Conservation (phyloP, 495 filamentous ascomycete genomes). For the Aspergillus sclerotiicarbonarius region DNA sequence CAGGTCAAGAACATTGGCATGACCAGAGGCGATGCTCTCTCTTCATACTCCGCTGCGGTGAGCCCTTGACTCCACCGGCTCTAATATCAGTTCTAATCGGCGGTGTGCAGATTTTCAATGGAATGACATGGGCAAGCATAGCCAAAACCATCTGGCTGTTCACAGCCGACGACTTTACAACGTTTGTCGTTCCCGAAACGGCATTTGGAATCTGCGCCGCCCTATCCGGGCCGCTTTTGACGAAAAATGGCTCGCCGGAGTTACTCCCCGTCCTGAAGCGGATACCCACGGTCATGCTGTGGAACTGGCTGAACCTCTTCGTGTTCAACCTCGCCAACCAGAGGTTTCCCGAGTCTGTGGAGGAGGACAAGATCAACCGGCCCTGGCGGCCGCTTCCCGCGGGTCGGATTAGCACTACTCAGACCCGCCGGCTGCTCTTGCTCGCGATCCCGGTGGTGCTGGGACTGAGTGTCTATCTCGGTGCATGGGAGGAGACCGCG, state of each 20-base stretch:
- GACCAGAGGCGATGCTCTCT: too few species aligned
- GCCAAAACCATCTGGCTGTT: slow-evolving; percentile 22
- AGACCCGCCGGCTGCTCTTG: slow-evolving; percentile 21
- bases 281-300: slow-evolving; percentile 21
- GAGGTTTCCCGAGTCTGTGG: slow-evolving; percentile 19
- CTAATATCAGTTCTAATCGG: too few species aligned
- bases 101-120: too few species aligned
- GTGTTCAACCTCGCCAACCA: slow-evolving; percentile 37
- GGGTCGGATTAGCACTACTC: slow-evolving; percentile 14
- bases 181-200: slow-evolving; percentile 36
- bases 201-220: slow-evolving; percentile 36
- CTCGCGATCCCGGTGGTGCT: slow-evolving; percentile 13
- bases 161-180: slow-evolving; percentile 40
- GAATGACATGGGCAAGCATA: too few species aligned
- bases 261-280: slow-evolving; percentile 11
- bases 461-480: slow-evolving; percentile 1
- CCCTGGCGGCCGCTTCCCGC: slow-evolving; percentile 38
- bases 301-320: slow-evolving; percentile 34
- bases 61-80: too few species aligned
- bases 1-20: too few species aligned
- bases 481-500: slow-evolving; percentile 20
- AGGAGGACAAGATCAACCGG: slow-evolving; percentile 36
- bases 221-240: slow-evolving; percentile 17
- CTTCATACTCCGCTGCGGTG: too few species aligned
- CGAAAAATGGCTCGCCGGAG: background rate